Conservation (phyloP, 805 yeast species). For the Wickerhamiella sorbophila region DNA sequence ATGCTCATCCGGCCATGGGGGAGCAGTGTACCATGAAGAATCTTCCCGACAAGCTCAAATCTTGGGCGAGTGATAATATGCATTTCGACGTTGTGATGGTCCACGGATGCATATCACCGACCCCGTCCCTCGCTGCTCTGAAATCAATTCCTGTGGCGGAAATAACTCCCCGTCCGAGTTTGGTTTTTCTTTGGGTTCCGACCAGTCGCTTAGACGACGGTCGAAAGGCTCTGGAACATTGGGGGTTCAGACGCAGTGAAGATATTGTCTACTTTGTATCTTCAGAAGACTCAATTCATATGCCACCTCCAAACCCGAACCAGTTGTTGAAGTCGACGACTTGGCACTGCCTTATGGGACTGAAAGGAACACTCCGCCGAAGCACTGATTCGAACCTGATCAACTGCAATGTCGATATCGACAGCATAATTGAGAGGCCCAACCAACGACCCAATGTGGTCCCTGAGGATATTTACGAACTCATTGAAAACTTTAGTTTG, state of each 20-base stretch:
- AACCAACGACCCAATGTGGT: slow-evolving; percentile 28
- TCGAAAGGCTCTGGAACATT: slow-evolving; percentile 33
- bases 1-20: slow-evolving; percentile 55
- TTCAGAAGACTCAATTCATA: slow-evolving; percentile 48
- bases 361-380: slow-evolving; percentile 85
- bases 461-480: slow-evolving; percentile 63
- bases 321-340: slow-evolving; percentile 43
- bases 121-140: slow-evolving; percentile 49
- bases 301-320: slow-evolving; percentile 35
- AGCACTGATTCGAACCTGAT: slow-evolving; percentile 71
- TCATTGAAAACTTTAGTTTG: slow-evolving; percentile 79
- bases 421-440: slow-evolving; percentile 52
- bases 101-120: slow-evolving; percentile 46
- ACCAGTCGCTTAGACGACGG: slow-evolving; percentile 49
- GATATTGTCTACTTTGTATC: slow-evolving; percentile 72
- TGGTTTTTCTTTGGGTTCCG: slow-evolving; percentile 78
- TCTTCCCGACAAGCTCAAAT: slow-evolving; percentile 42
- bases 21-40: slow-evolving; percentile 36
- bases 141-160: slow-evolving; percentile 54
- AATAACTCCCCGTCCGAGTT: slow-evolving; percentile 73
- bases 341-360: slow-evolving; percentile 98
- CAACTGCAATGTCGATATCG: slow-evolving; percentile 88
- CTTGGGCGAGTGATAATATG: slow-evolving; percentile 46
- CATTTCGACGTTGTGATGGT: slow-evolving; percentile 86
- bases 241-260: slow-evolving; percentile 77